Base-by-base conservation (phyloP, 2,329 filamentous ascomycete genomes). In the Hymenoscyphus albidus region DNA sequence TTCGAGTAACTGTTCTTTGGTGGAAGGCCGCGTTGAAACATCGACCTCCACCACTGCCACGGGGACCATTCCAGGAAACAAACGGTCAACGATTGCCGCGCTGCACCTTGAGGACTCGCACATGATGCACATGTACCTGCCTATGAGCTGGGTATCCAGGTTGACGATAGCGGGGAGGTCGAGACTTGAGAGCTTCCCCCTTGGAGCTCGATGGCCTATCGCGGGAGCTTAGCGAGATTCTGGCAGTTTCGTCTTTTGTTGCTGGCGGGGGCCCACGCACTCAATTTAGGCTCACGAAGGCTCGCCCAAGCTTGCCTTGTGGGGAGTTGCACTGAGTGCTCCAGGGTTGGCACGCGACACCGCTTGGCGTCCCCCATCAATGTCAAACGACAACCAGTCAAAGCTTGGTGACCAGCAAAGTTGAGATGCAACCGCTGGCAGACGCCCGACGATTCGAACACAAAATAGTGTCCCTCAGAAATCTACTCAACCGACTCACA, bases 401-500 rank as follows among this genome's bases (percentile, higher is more conserved):
- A 69, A 68, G 66, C 67, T 62, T 39, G 32, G 44, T 62, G 42
- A 57, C 42, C 48, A 51, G 18, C 40, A 48, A 66, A 70, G 65
- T 69, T 72, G 70, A 72, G 71, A 72, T 71, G 71, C 64, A 69
- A 54, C 66, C 62, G 65, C 62, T 38, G 56, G 58, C 59, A 27
- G n/a, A n/a, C 35, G 35, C 40, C 57, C 42, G 48, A 56, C 48
- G 59, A 32, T 22, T 14, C 32, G 14, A 16, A 22, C 13, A 16
- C 27, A 51, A 27, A 27, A 27, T 27, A 27, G 27, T 27, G 1
- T 51, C 44, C 22, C 44, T 9, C 18, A 51, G n/a, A 35, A 16
- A 35, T 31, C 42, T n/a, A 48, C 13, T 1, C 42, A 44, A 18
- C 18, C 31, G 27, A 27, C 27, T 27, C 27, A 27, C 3, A 27